Conservation (phyloP, 208 protist genomes). For the Acanthamoeba culbertsoni region DNA sequence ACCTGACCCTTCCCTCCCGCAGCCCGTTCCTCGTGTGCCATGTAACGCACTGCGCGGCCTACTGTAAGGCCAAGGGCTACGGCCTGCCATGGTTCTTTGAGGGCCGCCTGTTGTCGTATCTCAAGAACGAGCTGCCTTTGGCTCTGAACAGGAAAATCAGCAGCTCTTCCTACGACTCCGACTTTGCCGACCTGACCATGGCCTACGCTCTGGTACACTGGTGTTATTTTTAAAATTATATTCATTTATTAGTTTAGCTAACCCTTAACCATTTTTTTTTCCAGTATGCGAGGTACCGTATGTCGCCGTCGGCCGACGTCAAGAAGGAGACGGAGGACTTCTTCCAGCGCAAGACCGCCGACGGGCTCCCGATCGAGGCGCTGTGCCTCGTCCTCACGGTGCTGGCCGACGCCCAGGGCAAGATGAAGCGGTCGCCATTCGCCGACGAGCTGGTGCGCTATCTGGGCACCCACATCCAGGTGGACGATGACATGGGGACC, state of each 20-base stretch:
- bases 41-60: constrained; percentile 16
- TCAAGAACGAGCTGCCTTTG: neutral
- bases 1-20: neutral
- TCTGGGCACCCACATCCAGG: neutral
- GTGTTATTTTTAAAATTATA: no score
- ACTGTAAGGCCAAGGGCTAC: constrained; percentile 53
- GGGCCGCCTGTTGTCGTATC: neutral
- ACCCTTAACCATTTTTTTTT: no score
- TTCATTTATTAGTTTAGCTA: no score
- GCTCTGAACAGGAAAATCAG: neutral
- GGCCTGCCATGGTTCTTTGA: constrained; percentile 42
- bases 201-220: constrained; percentile 42
- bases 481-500: neutral
- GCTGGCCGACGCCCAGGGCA: neutral
- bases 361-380: constrained; percentile 37
- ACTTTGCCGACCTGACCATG: neutral
- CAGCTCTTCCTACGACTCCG: neutral
- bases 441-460: constrained; percentile 43
- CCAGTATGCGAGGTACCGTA: constrained; percentile 17
- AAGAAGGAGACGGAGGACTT: constrained; percentile 42
- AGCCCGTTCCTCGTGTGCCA: constrained; percentile 13
- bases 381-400: constrained; percentile 1
- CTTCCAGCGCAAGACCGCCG: neutral
- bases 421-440: neutral
- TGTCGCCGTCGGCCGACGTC: neutral